A percentile compares a stretch with the other conserved stretches of the same genome.
Evolutionary conservation across 2,329 filamentous ascomycete species (phyloP).

Genomic region (Fusarium sacchari): DNA sequence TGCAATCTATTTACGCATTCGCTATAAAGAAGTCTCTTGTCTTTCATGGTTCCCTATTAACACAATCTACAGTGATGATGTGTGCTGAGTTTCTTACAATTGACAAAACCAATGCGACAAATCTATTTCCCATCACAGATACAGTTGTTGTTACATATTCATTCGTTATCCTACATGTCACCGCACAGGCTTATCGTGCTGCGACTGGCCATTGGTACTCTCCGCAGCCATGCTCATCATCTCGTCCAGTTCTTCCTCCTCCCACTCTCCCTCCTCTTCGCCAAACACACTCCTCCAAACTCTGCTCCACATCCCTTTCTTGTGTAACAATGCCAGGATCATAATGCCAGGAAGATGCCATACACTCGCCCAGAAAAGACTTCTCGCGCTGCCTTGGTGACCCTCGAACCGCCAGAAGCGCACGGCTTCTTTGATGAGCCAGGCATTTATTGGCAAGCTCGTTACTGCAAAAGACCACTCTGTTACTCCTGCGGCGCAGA

Average conservation of each 20-base stretch:
- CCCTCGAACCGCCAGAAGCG: conserved; percentile 84
- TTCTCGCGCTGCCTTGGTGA: conserved; percentile 80
- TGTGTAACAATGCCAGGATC: conserved; percentile 89
- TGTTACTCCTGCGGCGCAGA: conserved; percentile 84
- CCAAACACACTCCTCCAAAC: conserved; percentile 78
- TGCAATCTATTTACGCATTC: conserved; percentile 6
- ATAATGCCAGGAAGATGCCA: conserved; percentile 94
- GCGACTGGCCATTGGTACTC: conserved; percentile 31
- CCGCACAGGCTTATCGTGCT: conserved; percentile 20
- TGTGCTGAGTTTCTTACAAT: conserved; percentile 25
- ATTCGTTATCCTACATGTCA: conserved; percentile 29
- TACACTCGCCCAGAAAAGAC: conserved; percentile 96
- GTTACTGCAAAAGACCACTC: conserved; percentile 86
- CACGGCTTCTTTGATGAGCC: conserved; percentile 84
- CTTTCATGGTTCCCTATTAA: background rate
- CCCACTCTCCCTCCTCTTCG: conserved; percentile 65
- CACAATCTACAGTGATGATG: conserved; percentile 25
- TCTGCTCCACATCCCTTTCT: conserved; percentile 90
- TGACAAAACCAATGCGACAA: conserved; percentile 6
- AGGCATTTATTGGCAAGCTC: conserved; percentile 83
- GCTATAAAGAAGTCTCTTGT: background rate
- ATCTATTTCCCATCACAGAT: conserved; percentile 29
- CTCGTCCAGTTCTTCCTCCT: conserved; percentile 64
- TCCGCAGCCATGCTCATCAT: conserved; percentile 51
- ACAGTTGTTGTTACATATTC: conserved; percentile 42